phyloP scores from a whole-genome alignment of 257 asterid genomes.

The Solanum ossicruentum region DNA sequence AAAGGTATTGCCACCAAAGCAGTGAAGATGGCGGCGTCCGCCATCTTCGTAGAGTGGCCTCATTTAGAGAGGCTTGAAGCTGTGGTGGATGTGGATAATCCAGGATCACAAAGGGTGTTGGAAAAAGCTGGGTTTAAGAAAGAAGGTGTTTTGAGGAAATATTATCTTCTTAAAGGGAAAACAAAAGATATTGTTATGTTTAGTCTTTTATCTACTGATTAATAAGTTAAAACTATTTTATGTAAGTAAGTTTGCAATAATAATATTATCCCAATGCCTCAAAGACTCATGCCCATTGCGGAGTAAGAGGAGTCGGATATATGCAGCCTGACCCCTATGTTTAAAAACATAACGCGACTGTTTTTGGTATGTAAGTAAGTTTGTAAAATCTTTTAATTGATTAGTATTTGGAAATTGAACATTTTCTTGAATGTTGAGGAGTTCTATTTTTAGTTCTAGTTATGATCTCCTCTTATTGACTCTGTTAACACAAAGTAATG shows the following conservation, averaged over 20 bases:
- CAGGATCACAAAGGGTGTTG: slow-evolving; percentile 67
- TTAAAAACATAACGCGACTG: too few relatives aligned
- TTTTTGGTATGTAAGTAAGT: neutral
- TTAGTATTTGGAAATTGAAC: neutral
- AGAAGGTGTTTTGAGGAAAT: slow-evolving; percentile 72
- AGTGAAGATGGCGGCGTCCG: slow-evolving; percentile 49
- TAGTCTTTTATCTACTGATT: slow-evolving; percentile 50
- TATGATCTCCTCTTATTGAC: neutral
- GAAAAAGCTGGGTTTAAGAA: slow-evolving; percentile 59
- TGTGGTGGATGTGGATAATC: slow-evolving; percentile 54
- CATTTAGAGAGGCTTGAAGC: slow-evolving; percentile 71
- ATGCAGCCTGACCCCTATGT: too few relatives aligned
- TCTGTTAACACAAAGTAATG: neutral
- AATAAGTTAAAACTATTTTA: slow-evolving; percentile 10
- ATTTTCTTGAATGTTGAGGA: slow-evolving; percentile 28
- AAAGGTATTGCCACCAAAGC: slow-evolving; percentile 67
- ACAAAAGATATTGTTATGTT: slow-evolving; percentile 46
- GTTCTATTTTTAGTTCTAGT: slow-evolving; percentile 13
- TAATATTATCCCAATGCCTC: too few relatives aligned
- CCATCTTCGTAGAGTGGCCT: slow-evolving; percentile 55
- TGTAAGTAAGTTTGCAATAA: too few relatives aligned
- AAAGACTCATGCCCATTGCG: too few relatives aligned
- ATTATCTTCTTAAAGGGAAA: slow-evolving; percentile 43
- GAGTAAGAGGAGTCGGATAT: too few relatives aligned
- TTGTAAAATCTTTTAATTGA: neutral